phyloP scores from a whole-genome alignment of 108 stramenopile genomes.

The Nitzschia palea region DNA sequence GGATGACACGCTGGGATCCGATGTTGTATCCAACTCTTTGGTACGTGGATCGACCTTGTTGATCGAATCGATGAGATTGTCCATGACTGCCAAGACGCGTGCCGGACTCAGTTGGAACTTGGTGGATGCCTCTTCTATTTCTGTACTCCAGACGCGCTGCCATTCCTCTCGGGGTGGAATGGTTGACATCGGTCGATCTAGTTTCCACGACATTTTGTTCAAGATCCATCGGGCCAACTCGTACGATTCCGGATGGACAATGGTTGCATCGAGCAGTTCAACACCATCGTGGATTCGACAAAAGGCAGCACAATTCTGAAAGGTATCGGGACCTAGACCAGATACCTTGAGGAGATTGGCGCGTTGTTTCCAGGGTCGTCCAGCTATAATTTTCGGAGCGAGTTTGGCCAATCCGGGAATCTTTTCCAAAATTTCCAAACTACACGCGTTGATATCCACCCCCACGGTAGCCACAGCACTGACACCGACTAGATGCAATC shows the following conservation, averaged over 20 bases:
- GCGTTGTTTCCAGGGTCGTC: constrained; percentile 45
- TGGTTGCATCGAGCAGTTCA: constrained; percentile 56
- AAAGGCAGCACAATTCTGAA: constrained; percentile 66
- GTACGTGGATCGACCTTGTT: constrained; percentile 55
- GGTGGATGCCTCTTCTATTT: constrained; percentile 34
- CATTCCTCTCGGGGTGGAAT: constrained; percentile 24
- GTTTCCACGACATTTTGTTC: constrained; percentile 40
- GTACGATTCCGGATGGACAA: constrained; percentile 72
- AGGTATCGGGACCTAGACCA: constrained; percentile 67
- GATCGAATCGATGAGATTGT: constrained; percentile 52
- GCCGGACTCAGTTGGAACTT: constrained; percentile 36
- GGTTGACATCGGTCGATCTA: constrained; percentile 1
- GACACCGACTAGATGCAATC: constrained; percentile 44
- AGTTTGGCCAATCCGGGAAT: constrained; percentile 55
- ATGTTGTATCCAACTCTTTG: not conserved
- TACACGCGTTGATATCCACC: constrained; percentile 55
- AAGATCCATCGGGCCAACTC: constrained; percentile 52
- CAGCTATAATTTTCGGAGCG: constrained; percentile 35
- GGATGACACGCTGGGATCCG: not conserved
- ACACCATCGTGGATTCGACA: constrained; percentile 38
- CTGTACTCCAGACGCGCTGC: constrained; percentile 6
- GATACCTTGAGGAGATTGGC: constrained; percentile 49
- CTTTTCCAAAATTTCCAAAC: constrained; percentile 48
- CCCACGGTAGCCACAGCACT: constrained; percentile 65
- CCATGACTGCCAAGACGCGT: constrained; percentile 42